Evolutionary conservation across 192 early-diverging fungal species (phyloP).

Genomic region (Haplosporangium gracile): DNA sequence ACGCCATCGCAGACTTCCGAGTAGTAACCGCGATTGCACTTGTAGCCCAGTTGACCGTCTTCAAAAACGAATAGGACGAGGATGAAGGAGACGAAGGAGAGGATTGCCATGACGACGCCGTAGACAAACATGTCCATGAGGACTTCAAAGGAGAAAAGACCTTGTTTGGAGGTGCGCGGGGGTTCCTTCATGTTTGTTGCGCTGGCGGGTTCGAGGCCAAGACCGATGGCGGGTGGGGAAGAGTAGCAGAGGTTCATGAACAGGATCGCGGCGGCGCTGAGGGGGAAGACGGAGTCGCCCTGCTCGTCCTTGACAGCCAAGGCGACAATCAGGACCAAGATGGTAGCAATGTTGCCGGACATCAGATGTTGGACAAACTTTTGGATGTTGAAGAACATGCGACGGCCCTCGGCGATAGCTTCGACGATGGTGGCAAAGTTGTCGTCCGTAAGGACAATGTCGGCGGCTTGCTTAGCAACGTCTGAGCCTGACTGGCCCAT

Average conservation of each 20-base stretch:
- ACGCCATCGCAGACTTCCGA: conserved; percentile 66
- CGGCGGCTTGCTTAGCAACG: conserved; percentile 91
- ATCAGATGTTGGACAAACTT: conserved; percentile 80
- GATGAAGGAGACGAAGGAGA: conserved; percentile 74
- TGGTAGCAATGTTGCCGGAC: conserved; percentile 77
- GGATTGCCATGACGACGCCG: conserved; percentile 72
- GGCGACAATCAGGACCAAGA: conserved; percentile 77
- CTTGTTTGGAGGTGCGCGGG: conserved; percentile 71
- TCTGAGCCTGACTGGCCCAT: conserved; percentile 95
- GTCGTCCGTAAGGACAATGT: conserved; percentile 89
- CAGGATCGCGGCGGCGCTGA: conserved; percentile 83
- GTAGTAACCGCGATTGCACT: conserved; percentile 61
- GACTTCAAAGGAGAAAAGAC: conserved; percentile 78
- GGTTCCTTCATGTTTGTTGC: conserved; percentile 79
- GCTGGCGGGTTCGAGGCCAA: conserved; percentile 77
- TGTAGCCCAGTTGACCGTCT: conserved; percentile 67
- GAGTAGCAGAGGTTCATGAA: conserved; percentile 84
- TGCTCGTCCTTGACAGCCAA: conserved; percentile 73
- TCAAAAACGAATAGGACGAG: conserved; percentile 74
- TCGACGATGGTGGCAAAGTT: conserved; percentile 86
- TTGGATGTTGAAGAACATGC: conserved; percentile 83
- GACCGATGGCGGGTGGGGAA: conserved; percentile 82
- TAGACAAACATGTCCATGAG: conserved; percentile 78
- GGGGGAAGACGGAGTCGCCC: conserved; percentile 76
- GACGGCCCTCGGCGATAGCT: conserved; percentile 84